A percentile compares a stretch with the other conserved stretches of the same genome.
Evolutionary conservation across 2,329 filamentous ascomycete species (phyloP).

Genomic region (Alternaria conjuncta): DNA sequence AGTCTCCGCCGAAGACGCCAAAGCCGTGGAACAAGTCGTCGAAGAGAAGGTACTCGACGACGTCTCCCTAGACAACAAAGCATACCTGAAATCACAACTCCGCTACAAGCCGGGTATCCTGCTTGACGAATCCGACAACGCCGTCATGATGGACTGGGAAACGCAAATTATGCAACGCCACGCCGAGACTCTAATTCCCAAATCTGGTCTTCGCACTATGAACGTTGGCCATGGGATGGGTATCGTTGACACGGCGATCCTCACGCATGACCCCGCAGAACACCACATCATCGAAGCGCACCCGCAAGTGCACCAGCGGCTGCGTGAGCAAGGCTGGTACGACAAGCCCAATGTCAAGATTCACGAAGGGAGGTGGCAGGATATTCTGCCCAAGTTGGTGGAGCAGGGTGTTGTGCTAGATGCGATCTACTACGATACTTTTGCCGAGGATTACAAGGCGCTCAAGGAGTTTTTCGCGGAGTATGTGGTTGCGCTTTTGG

Average conservation of each 20-base stretch:
- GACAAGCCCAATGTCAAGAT: slow-evolving; percentile 66
- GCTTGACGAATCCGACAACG: slow-evolving; percentile 77
- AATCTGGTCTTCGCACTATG: slow-evolving; percentile 70
- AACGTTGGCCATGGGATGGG: slow-evolving; percentile 94
- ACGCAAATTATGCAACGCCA: slow-evolving; percentile 82
- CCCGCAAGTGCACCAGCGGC: slow-evolving; percentile 73
- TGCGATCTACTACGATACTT: slow-evolving; percentile 61
- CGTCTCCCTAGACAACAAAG: slow-evolving; percentile 49
- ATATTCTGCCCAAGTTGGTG: slow-evolving; percentile 72
- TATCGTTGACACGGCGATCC: slow-evolving; percentile 81
- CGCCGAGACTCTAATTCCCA: slow-evolving; percentile 70
- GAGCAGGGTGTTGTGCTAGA: slow-evolving; percentile 75
- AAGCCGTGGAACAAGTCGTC: slow-evolving; percentile 31
- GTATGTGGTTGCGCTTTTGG: slow-evolving; percentile 44
- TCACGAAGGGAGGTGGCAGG: slow-evolving; percentile 80
- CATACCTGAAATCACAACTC: slow-evolving; percentile 44
- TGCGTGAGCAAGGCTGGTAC: slow-evolving; percentile 72
- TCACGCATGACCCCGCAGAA: slow-evolving; percentile 67
- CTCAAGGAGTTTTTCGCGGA: slow-evolving; percentile 48
- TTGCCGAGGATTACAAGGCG: slow-evolving; percentile 47
- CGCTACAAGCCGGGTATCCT: slow-evolving; percentile 54
- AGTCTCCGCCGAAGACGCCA: slow-evolving; percentile 35
- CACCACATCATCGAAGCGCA: slow-evolving; percentile 92
- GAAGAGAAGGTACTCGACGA: slow-evolving; percentile 40
- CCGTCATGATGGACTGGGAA: slow-evolving; percentile 95